Conservation (phyloP, 345 rosid species). For the Pistacia vera region DNA sequence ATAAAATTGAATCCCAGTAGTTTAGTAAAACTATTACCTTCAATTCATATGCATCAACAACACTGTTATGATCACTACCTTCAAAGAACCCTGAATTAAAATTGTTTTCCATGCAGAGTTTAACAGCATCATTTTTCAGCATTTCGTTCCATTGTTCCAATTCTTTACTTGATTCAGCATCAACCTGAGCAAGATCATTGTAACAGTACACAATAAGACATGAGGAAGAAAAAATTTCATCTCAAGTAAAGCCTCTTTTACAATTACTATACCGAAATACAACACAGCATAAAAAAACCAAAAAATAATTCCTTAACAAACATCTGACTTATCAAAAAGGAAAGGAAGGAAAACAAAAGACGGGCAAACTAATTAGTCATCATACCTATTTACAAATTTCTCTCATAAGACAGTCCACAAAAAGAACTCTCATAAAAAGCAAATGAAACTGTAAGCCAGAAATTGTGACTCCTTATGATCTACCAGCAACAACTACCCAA, state of each 20-base stretch:
- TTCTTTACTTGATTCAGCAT: constrained; percentile 84
- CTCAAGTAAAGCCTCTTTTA: background rate
- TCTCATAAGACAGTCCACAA: background rate
- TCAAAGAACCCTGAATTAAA: constrained; percentile 94
- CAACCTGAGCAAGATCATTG: constrained; percentile 54
- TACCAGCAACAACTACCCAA: background rate
- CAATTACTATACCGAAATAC: background rate
- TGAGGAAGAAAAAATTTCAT: background rate
- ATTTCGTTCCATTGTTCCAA: constrained; percentile 97
- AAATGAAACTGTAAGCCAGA: background rate
- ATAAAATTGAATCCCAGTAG: constrained; percentile 5
- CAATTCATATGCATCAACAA: constrained; percentile 92
- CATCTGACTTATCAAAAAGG: background rate
- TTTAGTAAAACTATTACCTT: constrained; percentile 51
- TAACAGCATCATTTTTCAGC: constrained; percentile 79
- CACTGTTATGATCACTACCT: constrained; percentile 78
- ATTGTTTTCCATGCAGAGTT: constrained; percentile 93
- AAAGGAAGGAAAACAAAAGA: background rate
- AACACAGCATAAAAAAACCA: background rate
- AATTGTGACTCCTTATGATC: background rate
- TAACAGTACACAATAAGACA: constrained; percentile 7
- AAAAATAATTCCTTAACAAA: background rate
- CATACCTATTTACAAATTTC: background rate
- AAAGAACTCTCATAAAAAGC: background rate
- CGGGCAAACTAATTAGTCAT: background rate